phyloP scores from a whole-genome alignment of 108 stramenopile genomes.

The Pseudonitzschia pungens region DNA sequence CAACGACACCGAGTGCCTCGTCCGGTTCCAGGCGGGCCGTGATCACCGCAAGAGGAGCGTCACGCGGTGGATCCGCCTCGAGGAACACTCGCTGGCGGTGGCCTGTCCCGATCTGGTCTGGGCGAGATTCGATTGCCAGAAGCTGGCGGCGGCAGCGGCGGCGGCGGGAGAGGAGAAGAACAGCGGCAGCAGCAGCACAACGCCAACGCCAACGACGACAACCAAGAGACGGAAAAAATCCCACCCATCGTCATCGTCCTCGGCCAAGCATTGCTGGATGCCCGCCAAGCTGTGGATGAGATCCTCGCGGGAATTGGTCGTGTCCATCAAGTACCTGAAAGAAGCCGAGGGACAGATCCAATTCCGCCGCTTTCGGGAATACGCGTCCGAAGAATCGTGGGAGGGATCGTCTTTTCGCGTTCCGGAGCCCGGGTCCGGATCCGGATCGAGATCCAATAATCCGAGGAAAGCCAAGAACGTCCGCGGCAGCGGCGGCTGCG shows the following conservation, averaged over 20 bases:
- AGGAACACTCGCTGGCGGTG: conserved; percentile 76
- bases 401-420: not conserved
- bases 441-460: not conserved
- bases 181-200: not conserved
- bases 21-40: conserved; percentile 64
- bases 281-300: conserved; percentile 62
- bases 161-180: too few species aligned
- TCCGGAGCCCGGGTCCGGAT: not conserved
- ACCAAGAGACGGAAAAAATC: not conserved
- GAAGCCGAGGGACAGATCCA: conserved; percentile 41
- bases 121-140: not conserved
- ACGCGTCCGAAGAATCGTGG: too few species aligned
- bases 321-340: conserved; percentile 29
- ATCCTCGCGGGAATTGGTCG: conserved; percentile 60
- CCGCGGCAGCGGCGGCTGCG: not conserved
- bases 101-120: conserved; percentile 47
- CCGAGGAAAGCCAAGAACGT: conserved; percentile 24
- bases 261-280: conserved; percentile 39
- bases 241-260: not conserved
- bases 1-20: conserved; percentile 58
- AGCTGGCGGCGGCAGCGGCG: not conserved
- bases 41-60: conserved; percentile 59
- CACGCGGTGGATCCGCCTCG: conserved; percentile 66
- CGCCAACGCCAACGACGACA: not conserved
- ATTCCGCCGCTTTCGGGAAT: conserved; percentile 34